Conservation (phyloP, 345 rosid species). For the Chamaenerion angustifolium region DNA sequence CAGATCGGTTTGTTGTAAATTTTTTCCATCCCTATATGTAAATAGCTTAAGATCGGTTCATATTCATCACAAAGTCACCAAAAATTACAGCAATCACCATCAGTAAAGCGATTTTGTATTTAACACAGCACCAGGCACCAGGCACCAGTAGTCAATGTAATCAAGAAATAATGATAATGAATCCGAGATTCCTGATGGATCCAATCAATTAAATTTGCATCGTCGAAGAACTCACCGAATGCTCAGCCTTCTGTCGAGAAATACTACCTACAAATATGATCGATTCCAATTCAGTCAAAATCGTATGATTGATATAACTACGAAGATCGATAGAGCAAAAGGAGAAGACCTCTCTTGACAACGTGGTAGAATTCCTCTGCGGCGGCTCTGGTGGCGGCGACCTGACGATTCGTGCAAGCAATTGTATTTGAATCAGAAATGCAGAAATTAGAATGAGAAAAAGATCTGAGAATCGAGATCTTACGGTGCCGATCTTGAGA, state of each 20-base stretch:
- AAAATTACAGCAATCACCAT: too few species aligned
- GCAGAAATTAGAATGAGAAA: background rate
- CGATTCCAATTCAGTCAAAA: background rate
- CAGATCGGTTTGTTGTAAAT: too few species aligned
- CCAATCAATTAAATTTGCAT: background rate
- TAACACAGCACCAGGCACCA: too few species aligned
- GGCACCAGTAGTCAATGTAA: too few species aligned
- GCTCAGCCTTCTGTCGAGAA: conserved; percentile 27
- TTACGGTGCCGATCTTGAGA: conserved; percentile 77
- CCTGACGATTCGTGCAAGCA: conserved; percentile 20
- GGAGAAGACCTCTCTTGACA: conserved; percentile 37
- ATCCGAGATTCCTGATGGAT: too few species aligned
- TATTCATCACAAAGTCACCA: too few species aligned
- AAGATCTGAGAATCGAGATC: background rate
- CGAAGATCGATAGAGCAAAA: background rate
- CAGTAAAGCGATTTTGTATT: too few species aligned
- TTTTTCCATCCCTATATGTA: too few species aligned
- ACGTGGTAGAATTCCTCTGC: conserved; percentile 51
- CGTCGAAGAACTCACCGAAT: conserved; percentile 30
- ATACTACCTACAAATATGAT: conserved; percentile 35
- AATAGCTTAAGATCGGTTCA: too few species aligned
- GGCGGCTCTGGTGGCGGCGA: conserved; percentile 45
- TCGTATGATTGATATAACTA: background rate
- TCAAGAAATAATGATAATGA: too few species aligned
- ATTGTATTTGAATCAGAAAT: background rate